These are phyloP conservation scores for Combretum micranthum DNA, from an alignment of 345 rosid species.

Conservation along the genomic window DNA sequence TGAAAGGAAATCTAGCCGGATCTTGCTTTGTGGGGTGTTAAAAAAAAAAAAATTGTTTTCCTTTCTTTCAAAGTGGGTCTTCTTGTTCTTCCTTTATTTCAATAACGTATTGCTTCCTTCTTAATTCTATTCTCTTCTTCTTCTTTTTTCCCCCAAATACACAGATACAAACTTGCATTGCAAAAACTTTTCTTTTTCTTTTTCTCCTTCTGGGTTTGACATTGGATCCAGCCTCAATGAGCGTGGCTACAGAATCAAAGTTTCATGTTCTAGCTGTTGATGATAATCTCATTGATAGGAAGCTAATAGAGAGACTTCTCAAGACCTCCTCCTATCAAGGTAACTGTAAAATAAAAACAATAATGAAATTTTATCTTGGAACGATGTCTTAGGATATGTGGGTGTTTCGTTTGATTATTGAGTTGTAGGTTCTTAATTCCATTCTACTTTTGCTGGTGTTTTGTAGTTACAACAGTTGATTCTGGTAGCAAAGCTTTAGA, in stretches of 20 bases:
- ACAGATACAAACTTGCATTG: neutral
- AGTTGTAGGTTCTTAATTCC: neutral
- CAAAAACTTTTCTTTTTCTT: slow-evolving; percentile 1
- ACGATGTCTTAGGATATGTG: too few relatives aligned
- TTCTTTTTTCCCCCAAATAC: neutral
- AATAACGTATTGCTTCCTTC: neutral
- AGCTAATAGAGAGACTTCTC: slow-evolving; percentile 40
- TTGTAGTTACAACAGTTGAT: slow-evolving; percentile 67
- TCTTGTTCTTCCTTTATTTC: too few relatives aligned
- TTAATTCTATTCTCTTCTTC: slow-evolving; percentile 3
- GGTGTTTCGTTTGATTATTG: neutral
- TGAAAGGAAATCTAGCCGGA: slow-evolving; percentile 26
- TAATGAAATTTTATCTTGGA: too few relatives aligned
- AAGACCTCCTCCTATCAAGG: slow-evolving; percentile 48
- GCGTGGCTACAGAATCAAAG: slow-evolving; percentile 37
- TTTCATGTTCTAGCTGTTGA: slow-evolving; percentile 49
- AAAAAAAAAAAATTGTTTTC: slow-evolving; percentile 15
- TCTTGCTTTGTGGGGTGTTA: slow-evolving; percentile 30
- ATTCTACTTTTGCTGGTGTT: neutral
- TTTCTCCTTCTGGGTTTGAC: slow-evolving; percentile 13
- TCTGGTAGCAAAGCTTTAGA: slow-evolving; percentile 65
- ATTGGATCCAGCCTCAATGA: slow-evolving; percentile 29
- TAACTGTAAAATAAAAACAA: neutral
- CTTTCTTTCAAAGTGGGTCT: neutral
- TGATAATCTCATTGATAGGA: slow-evolving; percentile 41